Percentiles rank a stretch among this genome's conserved stretches.
These are phyloP conservation scores for Glaciozyma martinii DNA, from an alignment of 768 basidiomycete species.

Conservation along the genomic window DNA sequence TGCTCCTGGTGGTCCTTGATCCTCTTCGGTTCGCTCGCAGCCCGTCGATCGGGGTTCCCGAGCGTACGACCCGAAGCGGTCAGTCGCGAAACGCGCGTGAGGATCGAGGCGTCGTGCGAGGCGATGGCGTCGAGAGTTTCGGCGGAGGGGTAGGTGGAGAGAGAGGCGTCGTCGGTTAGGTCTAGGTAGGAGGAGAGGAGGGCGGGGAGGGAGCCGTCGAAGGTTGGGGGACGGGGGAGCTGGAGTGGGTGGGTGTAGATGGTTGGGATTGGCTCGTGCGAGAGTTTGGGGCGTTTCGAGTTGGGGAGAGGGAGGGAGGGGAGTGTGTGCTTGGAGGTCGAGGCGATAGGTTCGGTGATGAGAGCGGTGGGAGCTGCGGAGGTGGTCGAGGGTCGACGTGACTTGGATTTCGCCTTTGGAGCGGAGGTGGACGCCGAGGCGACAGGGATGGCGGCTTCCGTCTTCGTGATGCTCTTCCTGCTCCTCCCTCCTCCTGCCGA, in stretches of 20 bases:
- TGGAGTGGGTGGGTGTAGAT: conserved; percentile 57
- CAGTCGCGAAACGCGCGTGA: conserved; percentile 46
- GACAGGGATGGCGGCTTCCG: too few species aligned
- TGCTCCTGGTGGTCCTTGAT: conserved; percentile 39
- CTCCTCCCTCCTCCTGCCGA: too few species aligned
- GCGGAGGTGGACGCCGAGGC: background rate
- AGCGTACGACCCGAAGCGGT: conserved; percentile 47
- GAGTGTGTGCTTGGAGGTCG: background rate
- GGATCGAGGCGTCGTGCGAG: conserved; percentile 44
- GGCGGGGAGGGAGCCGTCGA: conserved; percentile 49
- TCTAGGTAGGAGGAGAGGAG: conserved; percentile 58
- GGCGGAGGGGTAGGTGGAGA: conserved; percentile 7
- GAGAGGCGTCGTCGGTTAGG: conserved; percentile 47
- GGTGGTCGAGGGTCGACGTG: background rate
- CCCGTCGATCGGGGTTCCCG: conserved; percentile 40
- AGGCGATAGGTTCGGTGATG: background rate
- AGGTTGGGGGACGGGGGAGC: conserved; percentile 49
- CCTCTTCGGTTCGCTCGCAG: conserved; percentile 17
- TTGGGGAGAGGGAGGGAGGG: background rate
- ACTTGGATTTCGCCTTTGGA: background rate
- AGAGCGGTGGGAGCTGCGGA: background rate
- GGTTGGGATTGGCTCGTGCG: conserved; percentile 37
- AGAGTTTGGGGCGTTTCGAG: background rate
- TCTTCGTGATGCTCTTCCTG: too few species aligned
- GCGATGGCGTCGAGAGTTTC: conserved; percentile 41